Evolutionary conservation across 2,329 filamentous ascomycete species (phyloP).

Genomic region (Colletotrichum incanum): DNA sequence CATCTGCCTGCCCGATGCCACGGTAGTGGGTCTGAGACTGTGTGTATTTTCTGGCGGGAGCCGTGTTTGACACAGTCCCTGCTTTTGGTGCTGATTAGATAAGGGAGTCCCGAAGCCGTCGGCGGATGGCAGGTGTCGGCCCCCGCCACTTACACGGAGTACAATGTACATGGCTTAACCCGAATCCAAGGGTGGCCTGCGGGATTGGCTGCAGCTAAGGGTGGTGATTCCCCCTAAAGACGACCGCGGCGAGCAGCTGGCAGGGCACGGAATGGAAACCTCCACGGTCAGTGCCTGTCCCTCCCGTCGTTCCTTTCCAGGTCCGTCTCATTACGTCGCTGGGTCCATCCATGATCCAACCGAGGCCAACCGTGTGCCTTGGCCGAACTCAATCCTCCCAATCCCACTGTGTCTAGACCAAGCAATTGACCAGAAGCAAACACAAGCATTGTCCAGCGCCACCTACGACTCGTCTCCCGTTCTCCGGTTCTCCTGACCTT

Average conservation of each 20-base stretch:
- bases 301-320: conserved; percentile 34
- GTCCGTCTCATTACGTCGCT: conserved; percentile 39
- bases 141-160: neutral
- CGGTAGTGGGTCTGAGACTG: conserved; percentile 8
- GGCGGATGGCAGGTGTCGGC: neutral
- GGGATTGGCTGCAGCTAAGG: conserved; percentile 19
- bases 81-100: conserved; percentile 2
- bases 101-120: conserved; percentile 8
- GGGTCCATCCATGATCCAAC: conserved; percentile 40
- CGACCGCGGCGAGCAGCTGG: neutral
- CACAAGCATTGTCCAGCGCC: neutral
- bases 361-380: conserved; percentile 31
- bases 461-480: neutral
- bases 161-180: conserved; percentile 5
- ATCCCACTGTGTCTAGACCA: conserved; percentile 7
- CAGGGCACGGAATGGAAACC: conserved; percentile 14
- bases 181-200: conserved; percentile 15
- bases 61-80: neutral
- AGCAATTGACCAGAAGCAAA: conserved; percentile 10
- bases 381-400: conserved; percentile 26
- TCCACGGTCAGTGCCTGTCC: conserved; percentile 10
- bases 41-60: neutral
- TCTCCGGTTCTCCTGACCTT: neutral
- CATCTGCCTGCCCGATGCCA: conserved; percentile 8
- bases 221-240: conserved; percentile 7